phyloP scores from a whole-genome alignment of 192 early-diverging fungal genomes.

The Dispira simplex region DNA sequence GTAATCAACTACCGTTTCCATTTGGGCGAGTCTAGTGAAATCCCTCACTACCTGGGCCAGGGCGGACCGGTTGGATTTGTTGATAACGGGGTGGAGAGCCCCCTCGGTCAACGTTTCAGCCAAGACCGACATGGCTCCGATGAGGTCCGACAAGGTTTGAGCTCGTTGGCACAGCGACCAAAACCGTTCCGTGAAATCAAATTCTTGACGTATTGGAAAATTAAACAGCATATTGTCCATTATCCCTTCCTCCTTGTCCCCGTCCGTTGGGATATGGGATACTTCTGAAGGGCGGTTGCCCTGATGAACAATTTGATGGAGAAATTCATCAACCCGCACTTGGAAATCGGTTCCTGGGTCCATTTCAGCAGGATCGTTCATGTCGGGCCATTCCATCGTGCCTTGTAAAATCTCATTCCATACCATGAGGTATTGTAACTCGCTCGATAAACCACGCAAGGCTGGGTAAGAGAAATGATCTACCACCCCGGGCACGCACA shows the following conservation, averaged over 20 bases:
- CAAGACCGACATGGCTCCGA: not conserved
- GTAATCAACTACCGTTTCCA: constrained; percentile 18
- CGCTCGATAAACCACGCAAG: not conserved
- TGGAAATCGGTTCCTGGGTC: not conserved
- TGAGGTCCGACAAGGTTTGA: not conserved
- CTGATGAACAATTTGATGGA: not conserved
- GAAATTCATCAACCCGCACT: not conserved
- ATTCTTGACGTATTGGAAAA: not conserved
- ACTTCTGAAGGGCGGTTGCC: too few relatives aligned
- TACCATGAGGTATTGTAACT: constrained; percentile 3
- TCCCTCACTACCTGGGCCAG: constrained; percentile 20
- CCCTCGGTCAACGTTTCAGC: not conserved
- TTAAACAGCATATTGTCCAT: not conserved
- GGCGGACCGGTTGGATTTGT: constrained; percentile 18
- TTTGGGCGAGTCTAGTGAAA: constrained; percentile 15
- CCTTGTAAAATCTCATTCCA: constrained; percentile 1
- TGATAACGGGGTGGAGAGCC: constrained; percentile 10
- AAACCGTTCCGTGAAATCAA: constrained; percentile 5
- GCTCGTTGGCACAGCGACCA: constrained; percentile 4
- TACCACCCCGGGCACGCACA: not conserved
- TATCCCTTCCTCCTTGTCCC: not conserved
- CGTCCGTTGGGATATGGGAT: not conserved
- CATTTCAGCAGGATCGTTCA: not conserved
- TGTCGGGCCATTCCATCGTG: not conserved
- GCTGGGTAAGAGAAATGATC: not conserved